A percentile compares a stretch with the other conserved stretches of the same genome.
Conservation (phyloP, 768 basidiomycete species). For the Steccherinum ochraceum region DNA sequence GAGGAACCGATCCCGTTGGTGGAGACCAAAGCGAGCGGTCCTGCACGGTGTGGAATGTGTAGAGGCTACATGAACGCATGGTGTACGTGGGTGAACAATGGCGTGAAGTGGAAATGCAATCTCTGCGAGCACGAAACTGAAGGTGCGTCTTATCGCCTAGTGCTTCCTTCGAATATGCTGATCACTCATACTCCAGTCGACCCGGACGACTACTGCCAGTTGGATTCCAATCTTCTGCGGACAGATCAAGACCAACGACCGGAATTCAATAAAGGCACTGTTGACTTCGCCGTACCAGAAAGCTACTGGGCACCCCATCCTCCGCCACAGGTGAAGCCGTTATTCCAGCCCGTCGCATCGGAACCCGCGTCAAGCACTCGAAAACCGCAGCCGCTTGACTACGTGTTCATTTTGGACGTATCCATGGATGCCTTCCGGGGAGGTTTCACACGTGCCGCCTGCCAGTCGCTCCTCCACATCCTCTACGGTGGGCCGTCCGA, state of each 20-base stretch:
- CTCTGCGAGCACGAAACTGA: slow-evolving; percentile 78
- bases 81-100: slow-evolving; percentile 80
- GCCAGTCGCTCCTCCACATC: slow-evolving; percentile 51
- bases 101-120: slow-evolving; percentile 88
- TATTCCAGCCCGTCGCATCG: slow-evolving; percentile 49
- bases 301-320: slow-evolving; percentile 84
- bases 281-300: slow-evolving; percentile 75
- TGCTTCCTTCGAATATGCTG: neutral
- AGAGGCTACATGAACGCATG: slow-evolving; percentile 92
- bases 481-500: slow-evolving; percentile 53
- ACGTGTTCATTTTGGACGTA: slow-evolving; percentile 87
- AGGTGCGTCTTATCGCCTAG: slow-evolving; percentile 44
- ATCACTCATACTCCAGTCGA: slow-evolving; percentile 42
- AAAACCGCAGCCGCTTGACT: slow-evolving; percentile 59
- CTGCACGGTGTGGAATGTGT: slow-evolving; percentile 79
- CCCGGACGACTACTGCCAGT: slow-evolving; percentile 75
- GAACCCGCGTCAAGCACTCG: slow-evolving; percentile 36
- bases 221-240: slow-evolving; percentile 72
- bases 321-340: slow-evolving; percentile 41
- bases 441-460: slow-evolving; percentile 66
- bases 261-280: slow-evolving; percentile 85
- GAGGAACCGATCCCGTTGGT: slow-evolving; percentile 81
- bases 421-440: slow-evolving; percentile 58
- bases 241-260: slow-evolving; percentile 77
- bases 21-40: slow-evolving; percentile 63